Base-by-base conservation (phyloP, 23 red algal species). In the Cyanidium caldarium region DNA sequence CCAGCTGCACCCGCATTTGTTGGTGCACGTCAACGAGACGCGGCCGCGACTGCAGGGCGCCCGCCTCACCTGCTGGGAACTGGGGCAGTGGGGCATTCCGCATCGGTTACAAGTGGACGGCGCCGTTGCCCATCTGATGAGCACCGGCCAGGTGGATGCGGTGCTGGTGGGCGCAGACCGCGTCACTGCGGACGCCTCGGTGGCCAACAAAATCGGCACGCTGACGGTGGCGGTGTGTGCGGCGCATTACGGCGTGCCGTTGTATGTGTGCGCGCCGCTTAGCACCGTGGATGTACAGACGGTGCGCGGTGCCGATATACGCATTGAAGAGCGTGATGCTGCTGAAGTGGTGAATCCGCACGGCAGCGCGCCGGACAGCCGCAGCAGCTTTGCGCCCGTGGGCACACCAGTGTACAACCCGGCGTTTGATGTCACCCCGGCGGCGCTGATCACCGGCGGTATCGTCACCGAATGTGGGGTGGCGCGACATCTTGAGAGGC, bases 201-300 rank as follows among this genome's bases (percentile, higher is more conserved):
- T 39, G 21, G 71, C 72, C 38, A 85, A 85, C 67, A 85, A 85
- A 33, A 77, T 85, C 68, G 81, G 81, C 37, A 85, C 81, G 44
- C 43, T 40, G 3, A 38, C 45, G 34, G 23, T 51, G 13, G 81
- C 81, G 0, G 36, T 76, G 5, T 0, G 31, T 0, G 81, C 81
- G 17, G 34, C 1, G 39, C 19, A 56, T 35, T 38, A 85, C 68
- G 35, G 44, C 35, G 67, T 85, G 34, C 81, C 81, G 2, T 85
- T 85, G 2, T 76, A 68, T 68, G 75, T 85, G 26, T 40, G 40
- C 45, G 71, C 81, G 0, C 81, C 81, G 35, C 33, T 39, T 3
- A 77, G 45, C 0, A 77, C 81, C 2, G 65, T 85, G 31, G 81
- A 85, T 34, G 1, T 68, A 40, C 16, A 51, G 5, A 29, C 36